Conservation (phyloP, 2,329 filamentous ascomycete species). For the Magnaporthiopsis incrustans region DNA sequence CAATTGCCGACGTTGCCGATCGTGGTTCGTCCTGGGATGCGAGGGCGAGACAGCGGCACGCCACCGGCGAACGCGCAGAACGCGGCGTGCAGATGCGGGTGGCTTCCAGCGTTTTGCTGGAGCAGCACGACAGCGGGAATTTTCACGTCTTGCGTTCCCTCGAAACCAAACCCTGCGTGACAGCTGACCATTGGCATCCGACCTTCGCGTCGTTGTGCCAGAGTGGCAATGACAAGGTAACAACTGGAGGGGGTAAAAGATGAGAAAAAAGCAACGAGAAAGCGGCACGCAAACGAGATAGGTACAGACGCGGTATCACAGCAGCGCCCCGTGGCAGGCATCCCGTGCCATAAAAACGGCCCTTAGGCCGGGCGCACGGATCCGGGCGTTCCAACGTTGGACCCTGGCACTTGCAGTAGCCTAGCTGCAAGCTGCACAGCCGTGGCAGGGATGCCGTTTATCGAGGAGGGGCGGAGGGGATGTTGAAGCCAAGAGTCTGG, state of each 20-base stretch:
- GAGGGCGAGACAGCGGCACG: not conserved
- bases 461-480: too few relatives aligned
- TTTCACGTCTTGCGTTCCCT: not conserved
- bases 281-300: not conserved
- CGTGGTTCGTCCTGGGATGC: not conserved
- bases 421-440: not conserved
- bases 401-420: conserved; percentile 4
- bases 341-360: not conserved
- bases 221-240: too few relatives aligned
- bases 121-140: too few relatives aligned
- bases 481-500: not conserved
- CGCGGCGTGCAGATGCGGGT: not conserved
- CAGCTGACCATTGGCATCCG: too few relatives aligned
- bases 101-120: too few relatives aligned
- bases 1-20: not conserved
- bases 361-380: not conserved
- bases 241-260: not conserved
- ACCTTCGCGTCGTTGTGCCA: too few relatives aligned
- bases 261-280: not conserved
- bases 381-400: conserved; percentile 4
- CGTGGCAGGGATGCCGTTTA: not conserved
- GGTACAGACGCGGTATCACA: not conserved
- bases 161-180: not conserved
- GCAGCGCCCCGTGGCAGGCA: not conserved
- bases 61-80: not conserved